Evolutionary conservation across 495 filamentous ascomycete species (phyloP).

Genomic region (Aspergillus indologenus): DNA sequence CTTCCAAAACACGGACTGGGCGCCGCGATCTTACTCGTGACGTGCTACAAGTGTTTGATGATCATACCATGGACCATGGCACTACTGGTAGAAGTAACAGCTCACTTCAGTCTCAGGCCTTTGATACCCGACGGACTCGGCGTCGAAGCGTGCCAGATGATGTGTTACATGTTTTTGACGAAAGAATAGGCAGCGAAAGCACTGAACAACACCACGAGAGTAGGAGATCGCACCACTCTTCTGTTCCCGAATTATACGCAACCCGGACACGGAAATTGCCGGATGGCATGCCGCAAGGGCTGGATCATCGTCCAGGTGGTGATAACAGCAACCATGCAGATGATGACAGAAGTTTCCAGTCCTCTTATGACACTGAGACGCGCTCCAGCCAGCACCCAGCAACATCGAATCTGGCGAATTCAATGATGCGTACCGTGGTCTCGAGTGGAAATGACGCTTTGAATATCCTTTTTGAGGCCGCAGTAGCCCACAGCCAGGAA

Average conservation of each 20-base stretch:
- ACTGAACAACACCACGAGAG: background rate
- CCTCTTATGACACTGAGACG: conserved; percentile 1
- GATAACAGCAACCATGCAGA: conserved; percentile 7
- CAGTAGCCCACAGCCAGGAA: conserved; percentile 38
- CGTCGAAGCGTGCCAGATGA: background rate
- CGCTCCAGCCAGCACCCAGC: conserved; percentile 26
- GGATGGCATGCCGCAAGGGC: background rate
- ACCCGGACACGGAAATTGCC: background rate
- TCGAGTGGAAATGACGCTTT: conserved; percentile 52
- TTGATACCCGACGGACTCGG: background rate
- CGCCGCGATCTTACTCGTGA: background rate
- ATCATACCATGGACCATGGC: background rate
- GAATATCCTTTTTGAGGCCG: conserved; percentile 53
- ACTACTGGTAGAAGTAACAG: background rate
- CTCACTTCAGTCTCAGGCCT: background rate
- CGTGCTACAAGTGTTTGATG: background rate
- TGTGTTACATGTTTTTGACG: background rate
- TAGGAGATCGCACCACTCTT: background rate
- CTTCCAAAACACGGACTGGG: background rate
- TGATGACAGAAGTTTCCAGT: conserved; percentile 4
- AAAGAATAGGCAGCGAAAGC: background rate
- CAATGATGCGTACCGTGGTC: conserved; percentile 49
- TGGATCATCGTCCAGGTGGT: background rate
- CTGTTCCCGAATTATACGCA: background rate
- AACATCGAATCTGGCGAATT: conserved; percentile 35